Evolutionary conservation across 768 basidiomycete genomes (phyloP).

Genomic region (Pleurotus eryngii): DNA sequence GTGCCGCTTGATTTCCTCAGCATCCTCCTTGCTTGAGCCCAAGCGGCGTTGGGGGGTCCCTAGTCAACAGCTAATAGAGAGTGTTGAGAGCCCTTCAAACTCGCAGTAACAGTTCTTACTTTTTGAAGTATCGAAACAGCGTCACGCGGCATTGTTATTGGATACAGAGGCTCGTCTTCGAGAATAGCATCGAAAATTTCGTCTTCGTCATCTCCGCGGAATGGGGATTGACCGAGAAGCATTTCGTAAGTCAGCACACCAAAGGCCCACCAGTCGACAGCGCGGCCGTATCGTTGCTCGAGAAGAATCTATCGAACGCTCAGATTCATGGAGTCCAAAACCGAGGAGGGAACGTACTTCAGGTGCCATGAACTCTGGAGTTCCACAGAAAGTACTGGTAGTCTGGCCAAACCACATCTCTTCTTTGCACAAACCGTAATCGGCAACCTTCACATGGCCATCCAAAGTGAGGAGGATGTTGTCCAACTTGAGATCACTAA

Average conservation of each 20-base stretch:
- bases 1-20: constrained; percentile 95
- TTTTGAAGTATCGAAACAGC: constrained; percentile 95
- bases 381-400: constrained; percentile 98
- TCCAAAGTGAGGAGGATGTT: constrained; percentile 96
- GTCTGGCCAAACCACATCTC: constrained; percentile 97
- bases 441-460: constrained; percentile 97
- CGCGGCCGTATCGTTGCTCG: constrained; percentile 98
- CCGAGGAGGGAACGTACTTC: constrained; percentile 57
- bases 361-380: constrained; percentile 99
- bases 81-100: constrained; percentile 8
- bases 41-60: constrained; percentile 91
- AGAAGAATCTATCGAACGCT: constrained; percentile 74
- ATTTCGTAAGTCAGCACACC: constrained; percentile 99
- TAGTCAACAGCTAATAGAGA: constrained; percentile 70
- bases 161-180: constrained; percentile 97
- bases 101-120: constrained; percentile 37
- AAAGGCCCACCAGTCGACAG: constrained; percentile 99
- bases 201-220: constrained; percentile 98
- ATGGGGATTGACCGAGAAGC: constrained; percentile 97
- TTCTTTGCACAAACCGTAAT: constrained; percentile 99
- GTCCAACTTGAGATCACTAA: constrained; percentile 93
- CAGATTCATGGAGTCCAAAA: neutral
- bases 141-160: constrained; percentile 98
- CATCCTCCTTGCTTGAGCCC: constrained; percentile 88
- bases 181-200: constrained; percentile 99